A percentile compares a stretch with the other conserved stretches of the same genome.
These are phyloP conservation scores for Gaeumannomyces sp. DNA, from an alignment of 2,329 filamentous ascomycete species.

Conservation along the genomic window DNA sequence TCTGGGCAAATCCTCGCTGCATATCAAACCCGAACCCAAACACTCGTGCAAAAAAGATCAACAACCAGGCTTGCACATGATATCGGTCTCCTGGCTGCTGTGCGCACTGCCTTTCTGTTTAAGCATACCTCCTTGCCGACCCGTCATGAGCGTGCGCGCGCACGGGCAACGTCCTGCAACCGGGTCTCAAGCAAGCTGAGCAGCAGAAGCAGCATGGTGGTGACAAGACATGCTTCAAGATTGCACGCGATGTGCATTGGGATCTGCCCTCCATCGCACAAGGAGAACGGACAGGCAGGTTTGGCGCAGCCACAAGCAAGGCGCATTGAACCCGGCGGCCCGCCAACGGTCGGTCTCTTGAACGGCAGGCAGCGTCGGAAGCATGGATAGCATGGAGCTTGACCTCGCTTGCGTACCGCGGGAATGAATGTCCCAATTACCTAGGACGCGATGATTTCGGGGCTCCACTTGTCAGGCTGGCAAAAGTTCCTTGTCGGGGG, in stretches of 20 bases:
- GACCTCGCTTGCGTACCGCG: no score
- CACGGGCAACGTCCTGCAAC: neutral
- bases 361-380: no score
- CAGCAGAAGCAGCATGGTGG: no score
- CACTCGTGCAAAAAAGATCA: neutral
- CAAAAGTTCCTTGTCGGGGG: neutral
- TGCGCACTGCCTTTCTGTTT: neutral
- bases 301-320: no score
- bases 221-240: neutral
- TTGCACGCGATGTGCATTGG: no score
- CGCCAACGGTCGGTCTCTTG: no score
- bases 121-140: neutral
- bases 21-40: neutral
- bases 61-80: neutral
- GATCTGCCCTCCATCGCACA: no score
- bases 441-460: neutral
- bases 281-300: no score
- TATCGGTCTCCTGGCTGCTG: neutral
- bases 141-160: neutral
- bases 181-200: no score
- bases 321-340: no score
- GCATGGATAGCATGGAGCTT: no score
- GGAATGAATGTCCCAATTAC: no score
- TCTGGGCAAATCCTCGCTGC: neutral
- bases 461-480: neutral